Base-by-base conservation (phyloP, 2,329 filamentous ascomycete genomes). In the Neonectria coccinea region DNA sequence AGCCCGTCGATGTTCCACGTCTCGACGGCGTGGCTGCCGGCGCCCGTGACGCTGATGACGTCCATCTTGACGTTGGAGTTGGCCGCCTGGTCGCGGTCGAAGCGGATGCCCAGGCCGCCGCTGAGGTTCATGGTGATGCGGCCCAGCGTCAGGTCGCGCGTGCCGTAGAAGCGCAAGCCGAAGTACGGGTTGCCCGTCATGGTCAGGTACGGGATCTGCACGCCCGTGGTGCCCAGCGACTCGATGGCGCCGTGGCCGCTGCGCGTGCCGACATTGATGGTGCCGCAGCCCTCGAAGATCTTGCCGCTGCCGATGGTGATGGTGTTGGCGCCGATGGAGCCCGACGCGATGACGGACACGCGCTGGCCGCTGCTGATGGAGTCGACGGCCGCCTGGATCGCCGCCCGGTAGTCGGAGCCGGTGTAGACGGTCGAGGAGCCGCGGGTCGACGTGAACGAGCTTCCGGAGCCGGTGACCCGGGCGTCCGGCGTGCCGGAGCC, bases 111-210 rank as follows among this genome's bases (percentile, higher is more conserved):
- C 31, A 88, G 65, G 0, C 86, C 86, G 5, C 81, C 82, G 66
- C 78, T 83, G 11, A 88, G 80, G 68, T 86, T 85, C 82, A 88
- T 81, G 27, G 77, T 86, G 65, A 88, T 86, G 5, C 81, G 71
- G 27, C 86, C 86, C 0, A 88, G 79, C 0, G 68, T 72, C 2
- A 88, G 77, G 66, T 82, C 79, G 14, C 74, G 76, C 0, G 82
- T 84, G 12, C 86, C 86, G 29, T 80, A 87, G 78, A 88, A 86
- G 12, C 84, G 82, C 54, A 88, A 70, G 3, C 85, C 86, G 59
- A 88, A 88, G 74, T 88, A 88, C 0, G 86, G 85, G 68, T 80
- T 84, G 2, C 86, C 86, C 3, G 85, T 86, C 84, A 88, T 84
- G 56, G 75, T 85, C 4, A 88, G 80, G 69, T 85, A 88, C 0